These are phyloP conservation scores for Cordyceps fumosorosea DNA, from an alignment of 2,329 filamentous ascomycete species.

Conservation along the genomic window DNA sequence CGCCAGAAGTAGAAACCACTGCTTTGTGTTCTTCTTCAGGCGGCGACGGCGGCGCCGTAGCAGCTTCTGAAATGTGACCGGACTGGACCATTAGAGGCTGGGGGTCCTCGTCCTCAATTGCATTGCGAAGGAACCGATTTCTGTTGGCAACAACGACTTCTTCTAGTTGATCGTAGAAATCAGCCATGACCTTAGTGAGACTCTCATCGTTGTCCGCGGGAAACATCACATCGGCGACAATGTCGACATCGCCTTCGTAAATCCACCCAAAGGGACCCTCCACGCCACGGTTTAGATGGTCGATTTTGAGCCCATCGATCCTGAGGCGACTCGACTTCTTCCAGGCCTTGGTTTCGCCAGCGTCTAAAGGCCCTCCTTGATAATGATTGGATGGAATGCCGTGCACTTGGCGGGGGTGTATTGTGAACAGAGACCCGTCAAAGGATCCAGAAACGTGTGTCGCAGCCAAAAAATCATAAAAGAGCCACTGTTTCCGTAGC, in stretches of 20 bases:
- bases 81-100: constrained; percentile 23
- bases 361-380: constrained; percentile 44
- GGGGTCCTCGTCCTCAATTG: constrained; percentile 23
- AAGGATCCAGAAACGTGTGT: constrained; percentile 95
- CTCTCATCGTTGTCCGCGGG: constrained; percentile 82
- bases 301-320: constrained; percentile 89
- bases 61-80: constrained; percentile 28
- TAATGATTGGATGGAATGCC: constrained; percentile 60
- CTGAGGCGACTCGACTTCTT: constrained; percentile 92
- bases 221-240: constrained; percentile 92
- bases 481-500: constrained; percentile 90
- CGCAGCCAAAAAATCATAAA: constrained; percentile 93
- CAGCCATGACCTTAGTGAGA: constrained; percentile 89
- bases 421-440: constrained; percentile 93
- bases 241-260: constrained; percentile 92
- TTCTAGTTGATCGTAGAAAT: constrained; percentile 94
- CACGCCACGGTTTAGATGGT: constrained; percentile 89
- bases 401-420: constrained; percentile 88
- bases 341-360: constrained; percentile 68
- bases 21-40: neutral
- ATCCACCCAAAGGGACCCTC: constrained; percentile 97
- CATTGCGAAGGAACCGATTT: constrained; percentile 53
- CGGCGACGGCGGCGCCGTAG: constrained; percentile 13
- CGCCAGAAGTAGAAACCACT: constrained; percentile 13
- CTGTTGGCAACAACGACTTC: constrained; percentile 79